A percentile compares a stretch with the other conserved stretches of the same genome.
Evolutionary conservation across 139 green algal genomes (phyloP).

Genomic region (Nannochloris sp.): DNA sequence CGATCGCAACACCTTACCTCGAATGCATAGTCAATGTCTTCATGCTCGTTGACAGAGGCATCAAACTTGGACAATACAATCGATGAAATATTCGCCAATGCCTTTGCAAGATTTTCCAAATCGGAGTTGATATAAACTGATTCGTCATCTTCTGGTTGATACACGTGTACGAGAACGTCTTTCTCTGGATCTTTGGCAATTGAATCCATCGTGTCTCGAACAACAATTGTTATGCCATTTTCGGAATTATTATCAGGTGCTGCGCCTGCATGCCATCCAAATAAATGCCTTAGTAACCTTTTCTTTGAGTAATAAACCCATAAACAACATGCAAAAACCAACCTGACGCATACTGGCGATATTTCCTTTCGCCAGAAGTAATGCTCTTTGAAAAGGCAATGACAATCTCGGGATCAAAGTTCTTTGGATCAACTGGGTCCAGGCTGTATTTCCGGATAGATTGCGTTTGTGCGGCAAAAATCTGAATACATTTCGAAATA

Average conservation of each 20-base stretch:
- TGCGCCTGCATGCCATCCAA: conserved; percentile 7
- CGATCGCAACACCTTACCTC: not conserved
- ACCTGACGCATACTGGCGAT: conserved; percentile 10
- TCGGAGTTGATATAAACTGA: conserved; percentile 47
- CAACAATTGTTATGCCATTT: conserved; percentile 24
- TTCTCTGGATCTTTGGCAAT: conserved; percentile 28
- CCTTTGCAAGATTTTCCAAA: conserved; percentile 42
- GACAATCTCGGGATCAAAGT: conserved; percentile 10
- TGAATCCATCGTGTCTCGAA: conserved; percentile 19
- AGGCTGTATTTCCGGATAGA: not conserved
- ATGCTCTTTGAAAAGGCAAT: conserved; percentile 42
- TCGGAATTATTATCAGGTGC: conserved; percentile 14
- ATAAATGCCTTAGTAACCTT: not conserved
- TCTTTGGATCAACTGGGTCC: not conserved
- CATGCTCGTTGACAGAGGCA: conserved; percentile 49
- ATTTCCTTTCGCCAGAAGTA: conserved; percentile 19
- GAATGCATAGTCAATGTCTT: not conserved
- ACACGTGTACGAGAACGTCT: conserved; percentile 52
- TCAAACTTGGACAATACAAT: conserved; percentile 60
- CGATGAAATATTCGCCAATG: conserved; percentile 28
- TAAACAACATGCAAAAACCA: not conserved
- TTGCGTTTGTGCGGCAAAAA: not conserved
- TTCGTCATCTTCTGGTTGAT: conserved; percentile 55
- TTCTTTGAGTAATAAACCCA: too few species aligned
- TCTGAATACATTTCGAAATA: not conserved